Base-by-base conservation (phyloP, 2,329 filamentous ascomycete genomes). In the Aspergillus hiratsukae region DNA sequence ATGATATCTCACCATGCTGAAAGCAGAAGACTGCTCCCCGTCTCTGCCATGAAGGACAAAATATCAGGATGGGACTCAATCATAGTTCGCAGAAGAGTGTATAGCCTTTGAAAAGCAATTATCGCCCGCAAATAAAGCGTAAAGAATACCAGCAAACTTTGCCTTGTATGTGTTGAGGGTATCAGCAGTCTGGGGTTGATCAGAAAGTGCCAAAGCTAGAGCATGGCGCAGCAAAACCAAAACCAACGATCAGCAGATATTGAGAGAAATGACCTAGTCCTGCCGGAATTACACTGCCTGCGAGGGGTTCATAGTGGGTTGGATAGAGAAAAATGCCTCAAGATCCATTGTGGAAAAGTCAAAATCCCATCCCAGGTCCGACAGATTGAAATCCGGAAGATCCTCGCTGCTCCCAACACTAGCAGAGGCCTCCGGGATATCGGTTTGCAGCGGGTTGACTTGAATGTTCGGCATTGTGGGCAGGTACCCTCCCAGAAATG, bases 261-360 rank as follows among this genome's bases (percentile, higher is more conserved):
- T 5, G 3, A 10, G 35, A 11, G 21, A 45, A 45, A 23, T 19
- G 41, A 5, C 41, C 11, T 23, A 10, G 4, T 9, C 7, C 41
- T 9, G n/a, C 7, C 2, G 2, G 8, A 14, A 46, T 25, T 17
- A 46, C 11, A 46, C 3, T 45, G 41, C 2, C 3, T 60, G n/a
- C 1, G 59, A 56, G 6, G 56, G 37, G 21, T 64, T 61, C 28
- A 63, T 57, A 6, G 61, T 57, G 6, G 68, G 69, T 56, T 73
- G 66, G 17, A 73, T 58, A 3, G 72, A 75, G 49, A 74, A 69
- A 40, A 75, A 74, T 0, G 70, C 66, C 31, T 74, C 72, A 5
- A 75, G 56, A 51, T 75, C 72, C 71, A 75, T 74, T 1, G 72
- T 73, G 2, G 72, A 74, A 50, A 75, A 73, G 43, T 74, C 70